Conservation (phyloP, 495 filamentous ascomycete species). For the Pseudevernia furfuracea region DNA sequence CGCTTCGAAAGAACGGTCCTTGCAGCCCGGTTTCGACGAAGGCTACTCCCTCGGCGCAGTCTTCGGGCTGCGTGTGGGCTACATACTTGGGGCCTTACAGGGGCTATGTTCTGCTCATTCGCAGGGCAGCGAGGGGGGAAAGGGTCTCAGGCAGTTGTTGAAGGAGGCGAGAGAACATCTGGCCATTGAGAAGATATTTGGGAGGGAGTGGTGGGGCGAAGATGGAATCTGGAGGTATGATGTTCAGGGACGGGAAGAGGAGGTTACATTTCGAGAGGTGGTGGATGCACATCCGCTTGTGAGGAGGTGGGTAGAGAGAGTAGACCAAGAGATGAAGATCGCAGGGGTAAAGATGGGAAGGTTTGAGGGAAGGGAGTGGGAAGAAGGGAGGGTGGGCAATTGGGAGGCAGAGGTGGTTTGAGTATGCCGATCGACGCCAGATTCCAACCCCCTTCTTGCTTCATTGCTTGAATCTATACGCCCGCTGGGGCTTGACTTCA, state of each 20-base stretch:
- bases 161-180: constrained; percentile 53
- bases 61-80: constrained; percentile 64
- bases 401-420: not conserved
- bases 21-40: constrained; percentile 84
- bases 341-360: constrained; percentile 29
- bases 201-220: constrained; percentile 47
- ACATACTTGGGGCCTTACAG: constrained; percentile 63
- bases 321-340: constrained; percentile 42
- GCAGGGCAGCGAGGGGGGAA: constrained; percentile 28
- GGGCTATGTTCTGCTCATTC: constrained; percentile 41
- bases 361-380: constrained; percentile 24
- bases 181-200: constrained; percentile 55
- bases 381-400: constrained; percentile 16
- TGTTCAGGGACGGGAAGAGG: constrained; percentile 33
- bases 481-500: not conserved
- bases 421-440: not conserved
- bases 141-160: constrained; percentile 38
- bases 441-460: not conserved
- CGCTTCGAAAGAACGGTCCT: constrained; percentile 54
- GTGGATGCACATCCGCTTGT: constrained; percentile 35
- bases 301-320: constrained; percentile 43
- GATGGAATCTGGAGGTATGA: constrained; percentile 59
- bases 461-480: not conserved
- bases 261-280: constrained; percentile 25
- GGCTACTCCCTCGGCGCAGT: constrained; percentile 74